Evolutionary conservation across 768 basidiomycete genomes (phyloP).

Genomic region (Lepiota subincarnata): DNA sequence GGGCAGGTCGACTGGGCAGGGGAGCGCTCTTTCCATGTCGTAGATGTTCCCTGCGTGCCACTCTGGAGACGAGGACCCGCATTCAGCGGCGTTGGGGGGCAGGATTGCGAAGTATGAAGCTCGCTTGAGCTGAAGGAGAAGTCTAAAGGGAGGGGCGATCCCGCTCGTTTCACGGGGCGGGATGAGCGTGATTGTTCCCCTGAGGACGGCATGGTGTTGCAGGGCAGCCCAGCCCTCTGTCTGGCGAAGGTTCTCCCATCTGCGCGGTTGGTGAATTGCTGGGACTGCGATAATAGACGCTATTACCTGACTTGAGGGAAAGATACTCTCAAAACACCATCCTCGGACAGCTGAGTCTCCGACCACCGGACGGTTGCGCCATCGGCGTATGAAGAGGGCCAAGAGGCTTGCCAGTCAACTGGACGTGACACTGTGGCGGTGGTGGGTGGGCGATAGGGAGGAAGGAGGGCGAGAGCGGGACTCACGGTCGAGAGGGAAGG

Average conservation of each 20-base stretch:
- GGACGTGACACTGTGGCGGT: slow-evolving; percentile 41
- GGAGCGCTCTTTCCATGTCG: slow-evolving; percentile 48
- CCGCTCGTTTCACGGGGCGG: slow-evolving; percentile 30
- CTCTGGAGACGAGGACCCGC: slow-evolving; percentile 28
- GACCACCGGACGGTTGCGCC: slow-evolving; percentile 59
- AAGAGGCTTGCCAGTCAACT: slow-evolving; percentile 45
- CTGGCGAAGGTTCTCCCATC: slow-evolving; percentile 68
- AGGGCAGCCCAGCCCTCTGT: slow-evolving; percentile 86
- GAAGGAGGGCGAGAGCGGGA: slow-evolving; percentile 3
- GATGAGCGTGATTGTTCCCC: slow-evolving; percentile 55
- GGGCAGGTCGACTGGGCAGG: slow-evolving; percentile 49
- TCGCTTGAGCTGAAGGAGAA: slow-evolving; percentile 60
- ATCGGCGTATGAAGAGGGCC: slow-evolving; percentile 69
- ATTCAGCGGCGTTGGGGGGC: slow-evolving; percentile 29
- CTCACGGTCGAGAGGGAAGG: slow-evolving; percentile 66
- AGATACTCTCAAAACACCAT: slow-evolving; percentile 54
- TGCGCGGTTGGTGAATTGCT: slow-evolving; percentile 21
- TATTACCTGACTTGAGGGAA: slow-evolving; percentile 58
- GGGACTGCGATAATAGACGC: not conserved
- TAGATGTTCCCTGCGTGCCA: slow-evolving; percentile 94
- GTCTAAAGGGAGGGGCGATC: slow-evolving; percentile 18
- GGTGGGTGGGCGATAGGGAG: slow-evolving; percentile 2
- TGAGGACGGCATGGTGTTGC: slow-evolving; percentile 74
- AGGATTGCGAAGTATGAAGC: slow-evolving; percentile 75
- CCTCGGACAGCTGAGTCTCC: slow-evolving; percentile 31